Evolutionary conservation across 768 basidiomycete genomes (phyloP).

Genomic region (Leccinum aurantiacum): DNA sequence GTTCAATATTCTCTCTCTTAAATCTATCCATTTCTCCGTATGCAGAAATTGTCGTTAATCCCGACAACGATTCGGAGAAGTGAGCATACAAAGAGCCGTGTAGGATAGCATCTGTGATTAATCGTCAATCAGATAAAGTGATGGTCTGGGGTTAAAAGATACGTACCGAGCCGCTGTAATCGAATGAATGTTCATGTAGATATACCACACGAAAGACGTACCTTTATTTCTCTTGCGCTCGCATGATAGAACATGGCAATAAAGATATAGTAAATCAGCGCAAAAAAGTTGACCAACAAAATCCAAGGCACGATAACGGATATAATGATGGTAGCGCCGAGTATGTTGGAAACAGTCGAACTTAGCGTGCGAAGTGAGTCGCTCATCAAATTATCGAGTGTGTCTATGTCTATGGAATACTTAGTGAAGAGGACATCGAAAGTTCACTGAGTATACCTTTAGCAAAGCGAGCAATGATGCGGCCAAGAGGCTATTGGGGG

Average conservation of each 20-base stretch:
- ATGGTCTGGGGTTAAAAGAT: neutral
- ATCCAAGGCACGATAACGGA: constrained; percentile 82
- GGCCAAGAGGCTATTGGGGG: constrained; percentile 62
- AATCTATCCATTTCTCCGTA: constrained; percentile 83
- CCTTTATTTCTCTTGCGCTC: constrained; percentile 86
- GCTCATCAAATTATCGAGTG: constrained; percentile 73
- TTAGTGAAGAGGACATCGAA: neutral
- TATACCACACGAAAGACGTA: constrained; percentile 22
- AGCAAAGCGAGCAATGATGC: constrained; percentile 89
- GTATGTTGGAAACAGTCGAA: constrained; percentile 58
- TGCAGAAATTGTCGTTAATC: constrained; percentile 83
- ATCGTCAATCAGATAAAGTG: neutral
- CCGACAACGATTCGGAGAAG: constrained; percentile 88
- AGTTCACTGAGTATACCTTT: constrained; percentile 47
- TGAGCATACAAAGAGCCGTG: constrained; percentile 87
- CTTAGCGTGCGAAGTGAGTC: constrained; percentile 77
- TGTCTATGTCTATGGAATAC: constrained; percentile 58
- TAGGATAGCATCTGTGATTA: constrained; percentile 67
- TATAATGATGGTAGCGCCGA: constrained; percentile 78
- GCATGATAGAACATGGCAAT: constrained; percentile 81
- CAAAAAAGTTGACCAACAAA: constrained; percentile 66
- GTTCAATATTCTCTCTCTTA: constrained; percentile 66
- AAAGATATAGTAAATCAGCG: constrained; percentile 62
- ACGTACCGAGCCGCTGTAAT: constrained; percentile 52
- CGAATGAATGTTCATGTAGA: constrained; percentile 5